Evolutionary conservation across 2,329 filamentous ascomycete genomes (phyloP).

Genomic region (Paracamarosporium sp.): DNA sequence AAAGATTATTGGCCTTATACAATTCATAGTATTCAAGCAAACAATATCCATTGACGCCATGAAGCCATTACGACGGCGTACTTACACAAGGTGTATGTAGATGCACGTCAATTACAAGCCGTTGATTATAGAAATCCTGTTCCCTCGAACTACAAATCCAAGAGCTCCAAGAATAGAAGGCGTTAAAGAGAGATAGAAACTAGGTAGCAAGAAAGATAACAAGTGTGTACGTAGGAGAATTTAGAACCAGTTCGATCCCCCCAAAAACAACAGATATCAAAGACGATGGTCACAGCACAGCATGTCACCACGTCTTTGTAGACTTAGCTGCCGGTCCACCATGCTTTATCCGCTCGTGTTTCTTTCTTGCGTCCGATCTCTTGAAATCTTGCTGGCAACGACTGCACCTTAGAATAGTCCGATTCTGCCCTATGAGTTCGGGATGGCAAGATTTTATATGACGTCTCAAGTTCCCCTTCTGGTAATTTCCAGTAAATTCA

Average conservation of each 20-base stretch:
- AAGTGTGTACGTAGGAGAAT: neutral
- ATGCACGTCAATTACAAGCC: neutral
- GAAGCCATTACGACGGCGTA: neutral
- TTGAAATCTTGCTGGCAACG: conserved; percentile 9
- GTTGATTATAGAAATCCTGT: neutral
- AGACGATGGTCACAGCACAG: neutral
- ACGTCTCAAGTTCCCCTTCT: conserved; percentile 16
- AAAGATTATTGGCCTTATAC: too few relatives aligned
- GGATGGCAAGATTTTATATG: conserved; percentile 5
- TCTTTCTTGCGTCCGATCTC: conserved; percentile 18
- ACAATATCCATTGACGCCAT: too few relatives aligned
- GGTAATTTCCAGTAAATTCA: conserved; percentile 2
- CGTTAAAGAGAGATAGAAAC: neutral
- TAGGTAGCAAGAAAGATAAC: neutral
- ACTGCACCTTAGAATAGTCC: conserved; percentile 8
- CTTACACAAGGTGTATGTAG: neutral
- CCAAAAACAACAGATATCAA: neutral
- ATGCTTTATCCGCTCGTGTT: conserved; percentile 25
- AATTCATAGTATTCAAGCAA: neutral
- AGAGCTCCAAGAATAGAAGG: neutral
- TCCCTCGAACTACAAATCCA: neutral
- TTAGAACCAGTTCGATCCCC: neutral
- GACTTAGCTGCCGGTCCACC: conserved; percentile 9
- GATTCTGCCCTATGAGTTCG: neutral
- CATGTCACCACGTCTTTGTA: conserved; percentile 8